phyloP scores from a whole-genome alignment of 352 stramenopile genomes.

The Phytophthora vignae region DNA sequence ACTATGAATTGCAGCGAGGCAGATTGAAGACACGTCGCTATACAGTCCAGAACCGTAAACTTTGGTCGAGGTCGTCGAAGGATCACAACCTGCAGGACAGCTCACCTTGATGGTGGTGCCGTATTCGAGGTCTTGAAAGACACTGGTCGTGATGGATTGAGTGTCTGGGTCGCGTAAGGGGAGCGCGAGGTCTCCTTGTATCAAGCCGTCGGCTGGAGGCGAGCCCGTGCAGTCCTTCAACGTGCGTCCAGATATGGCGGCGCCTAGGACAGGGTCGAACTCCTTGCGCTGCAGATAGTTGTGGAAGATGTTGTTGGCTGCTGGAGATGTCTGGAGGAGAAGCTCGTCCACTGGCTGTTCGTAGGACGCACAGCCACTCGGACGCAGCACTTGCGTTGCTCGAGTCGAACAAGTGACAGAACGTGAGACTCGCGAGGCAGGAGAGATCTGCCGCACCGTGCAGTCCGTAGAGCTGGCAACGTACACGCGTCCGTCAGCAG shows the following conservation, averaged over 20 bases:
- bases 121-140: conserved; percentile 91
- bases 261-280: conserved; percentile 51
- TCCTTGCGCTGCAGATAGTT: conserved; percentile 77
- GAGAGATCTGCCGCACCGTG: conserved; percentile 87
- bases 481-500: conserved; percentile 89
- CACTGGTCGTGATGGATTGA: conserved; percentile 27
- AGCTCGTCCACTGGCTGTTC: conserved; percentile 92
- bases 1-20: conserved; percentile 91
- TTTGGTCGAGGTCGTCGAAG: conserved; percentile 6
- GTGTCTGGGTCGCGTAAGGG: conserved; percentile 35
- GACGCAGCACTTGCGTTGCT: conserved; percentile 86
- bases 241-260: conserved; percentile 63
- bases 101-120: conserved; percentile 88
- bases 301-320: conserved; percentile 94
- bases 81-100: conserved; percentile 74
- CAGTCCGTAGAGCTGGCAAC: conserved; percentile 92
- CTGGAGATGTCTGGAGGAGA: conserved; percentile 78
- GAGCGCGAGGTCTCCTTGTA: conserved; percentile 70
- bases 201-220: conserved; percentile 84
- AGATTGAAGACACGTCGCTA: conserved; percentile 92
- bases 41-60: conserved; percentile 85
- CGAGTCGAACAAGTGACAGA: conserved; percentile 81
- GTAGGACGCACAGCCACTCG: conserved; percentile 95
- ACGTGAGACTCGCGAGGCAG: conserved; percentile 71
- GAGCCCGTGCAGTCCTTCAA: conserved; percentile 94